Percentiles rank a stretch among this genome's conserved stretches.
Conservation (phyloP, 2,329 filamentous ascomycete species). For the Fusarium mangiferae region DNA sequence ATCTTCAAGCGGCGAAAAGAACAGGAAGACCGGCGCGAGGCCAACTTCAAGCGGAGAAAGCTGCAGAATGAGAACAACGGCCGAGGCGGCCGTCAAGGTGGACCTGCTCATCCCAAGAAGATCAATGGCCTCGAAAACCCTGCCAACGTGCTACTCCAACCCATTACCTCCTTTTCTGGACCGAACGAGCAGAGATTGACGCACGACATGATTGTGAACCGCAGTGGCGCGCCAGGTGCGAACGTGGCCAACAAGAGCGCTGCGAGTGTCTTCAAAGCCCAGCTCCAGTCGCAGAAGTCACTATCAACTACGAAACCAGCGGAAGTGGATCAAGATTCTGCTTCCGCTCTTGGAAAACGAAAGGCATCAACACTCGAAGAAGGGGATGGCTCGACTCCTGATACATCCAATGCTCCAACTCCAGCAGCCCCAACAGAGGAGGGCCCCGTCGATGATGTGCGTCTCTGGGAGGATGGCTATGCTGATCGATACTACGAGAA, state of each 20-base stretch:
- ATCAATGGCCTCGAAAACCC: constrained; percentile 50
- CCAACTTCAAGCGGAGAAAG: constrained; percentile 81
- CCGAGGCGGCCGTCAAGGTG: constrained; percentile 37
- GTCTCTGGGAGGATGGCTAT: constrained; percentile 95
- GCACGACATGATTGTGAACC: constrained; percentile 88
- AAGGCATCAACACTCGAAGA: constrained; percentile 78
- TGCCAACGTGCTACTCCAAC: constrained; percentile 48
- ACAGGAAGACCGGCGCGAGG: constrained; percentile 83
- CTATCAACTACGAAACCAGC: constrained; percentile 26
- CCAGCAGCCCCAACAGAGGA: constrained; percentile 65
- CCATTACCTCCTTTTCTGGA: constrained; percentile 62
- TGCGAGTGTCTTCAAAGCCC: constrained; percentile 85
- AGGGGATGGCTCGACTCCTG: constrained; percentile 67
- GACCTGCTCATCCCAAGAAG: constrained; percentile 28
- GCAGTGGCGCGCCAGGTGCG: constrained; percentile 71
- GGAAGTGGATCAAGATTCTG: constrained; percentile 50
- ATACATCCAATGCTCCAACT: constrained; percentile 60
- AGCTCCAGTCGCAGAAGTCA: constrained; percentile 66
- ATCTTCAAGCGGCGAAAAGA: constrained; percentile 93
- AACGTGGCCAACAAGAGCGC: constrained; percentile 94
- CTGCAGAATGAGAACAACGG: constrained; percentile 68
- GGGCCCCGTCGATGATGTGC: constrained; percentile 80
- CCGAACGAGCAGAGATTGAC: constrained; percentile 69
- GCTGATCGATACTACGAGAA: constrained; percentile 96
- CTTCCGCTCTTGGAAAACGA: constrained; percentile 74